Conservation (phyloP, 495 filamentous ascomycete genomes). For the Aspergillus coremiiformis region DNA sequence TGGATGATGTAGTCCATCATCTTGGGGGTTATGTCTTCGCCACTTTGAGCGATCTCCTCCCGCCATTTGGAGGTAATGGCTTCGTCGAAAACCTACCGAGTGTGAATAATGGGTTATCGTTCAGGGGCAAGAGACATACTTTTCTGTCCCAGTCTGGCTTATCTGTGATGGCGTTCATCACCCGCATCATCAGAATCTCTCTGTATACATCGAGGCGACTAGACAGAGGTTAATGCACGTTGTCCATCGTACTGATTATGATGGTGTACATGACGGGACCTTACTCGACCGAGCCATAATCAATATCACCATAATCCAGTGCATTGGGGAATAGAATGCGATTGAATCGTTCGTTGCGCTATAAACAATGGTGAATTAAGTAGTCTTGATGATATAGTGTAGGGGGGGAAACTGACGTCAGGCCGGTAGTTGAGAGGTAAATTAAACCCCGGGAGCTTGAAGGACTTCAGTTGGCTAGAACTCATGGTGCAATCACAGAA, state of each 20-base stretch:
- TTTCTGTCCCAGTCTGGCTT: slow-evolving; percentile 40
- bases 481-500: too few species aligned
- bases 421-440: not conserved
- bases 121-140: not conserved
- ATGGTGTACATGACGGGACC: not conserved
- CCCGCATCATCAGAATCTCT: slow-evolving; percentile 31
- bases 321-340: slow-evolving; percentile 4
- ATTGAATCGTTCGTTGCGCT: not conserved
- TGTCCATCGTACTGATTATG: not conserved
- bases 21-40: slow-evolving; percentile 28
- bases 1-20: slow-evolving; percentile 48
- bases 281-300: slow-evolving; percentile 1
- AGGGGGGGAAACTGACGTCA: not conserved
- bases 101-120: too few species aligned
- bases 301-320: slow-evolving; percentile 1
- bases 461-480: too few species aligned
- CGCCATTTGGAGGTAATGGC: slow-evolving; percentile 32
- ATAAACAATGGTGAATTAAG: not conserved
- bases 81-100: slow-evolving; percentile 36
- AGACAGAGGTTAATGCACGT: not conserved
- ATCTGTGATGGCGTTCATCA: slow-evolving; percentile 36
- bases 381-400: not conserved
- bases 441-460: not conserved
- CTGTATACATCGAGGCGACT: slow-evolving; percentile 19
- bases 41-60: slow-evolving; percentile 21